Percentiles rank a stretch among this genome's conserved stretches.
phyloP scores from a whole-genome alignment of 2,329 filamentous ascomycete species.

The Ascochyta pisi region DNA sequence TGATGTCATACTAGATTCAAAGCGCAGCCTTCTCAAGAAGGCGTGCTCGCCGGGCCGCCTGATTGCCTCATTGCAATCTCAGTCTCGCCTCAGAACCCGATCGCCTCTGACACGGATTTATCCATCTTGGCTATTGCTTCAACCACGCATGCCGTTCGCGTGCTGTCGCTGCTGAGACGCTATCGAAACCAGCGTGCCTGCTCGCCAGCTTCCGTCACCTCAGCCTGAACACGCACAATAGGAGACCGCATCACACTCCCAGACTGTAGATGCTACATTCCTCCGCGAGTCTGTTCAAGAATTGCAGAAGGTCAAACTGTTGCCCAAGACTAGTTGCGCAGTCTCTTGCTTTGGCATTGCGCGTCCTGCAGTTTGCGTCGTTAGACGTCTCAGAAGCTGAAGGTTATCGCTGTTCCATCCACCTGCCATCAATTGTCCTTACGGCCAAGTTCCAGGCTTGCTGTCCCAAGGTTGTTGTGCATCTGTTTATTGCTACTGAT shows the following conservation, averaged over 20 bases:
- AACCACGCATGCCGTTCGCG: background rate
- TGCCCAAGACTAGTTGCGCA: background rate
- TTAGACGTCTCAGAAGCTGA: background rate
- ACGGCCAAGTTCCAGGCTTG: background rate
- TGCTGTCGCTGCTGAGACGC: background rate
- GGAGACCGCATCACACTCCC: background rate
- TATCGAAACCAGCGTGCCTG: background rate
- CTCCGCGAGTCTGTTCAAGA: background rate
- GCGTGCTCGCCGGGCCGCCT: constrained; percentile 14
- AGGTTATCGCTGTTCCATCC: no score
- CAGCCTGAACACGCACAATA: background rate
- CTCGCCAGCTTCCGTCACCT: background rate
- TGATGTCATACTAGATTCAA: constrained; percentile 13
- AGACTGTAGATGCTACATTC: background rate
- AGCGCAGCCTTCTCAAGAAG: constrained; percentile 10
- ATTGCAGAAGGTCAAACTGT: background rate
- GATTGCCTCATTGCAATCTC: constrained; percentile 10
- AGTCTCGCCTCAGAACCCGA: background rate
- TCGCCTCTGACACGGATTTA: constrained; percentile 5
- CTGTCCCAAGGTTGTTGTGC: background rate
- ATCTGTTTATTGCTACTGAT: background rate
- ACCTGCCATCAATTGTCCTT: background rate
- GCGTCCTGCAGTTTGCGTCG: background rate
- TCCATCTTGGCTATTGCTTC: constrained; percentile 1
- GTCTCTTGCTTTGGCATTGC: background rate